Evolutionary conservation across 176 grass and related monocot species (phyloP).

Genomic region (Coix lacrymajobi): DNA sequence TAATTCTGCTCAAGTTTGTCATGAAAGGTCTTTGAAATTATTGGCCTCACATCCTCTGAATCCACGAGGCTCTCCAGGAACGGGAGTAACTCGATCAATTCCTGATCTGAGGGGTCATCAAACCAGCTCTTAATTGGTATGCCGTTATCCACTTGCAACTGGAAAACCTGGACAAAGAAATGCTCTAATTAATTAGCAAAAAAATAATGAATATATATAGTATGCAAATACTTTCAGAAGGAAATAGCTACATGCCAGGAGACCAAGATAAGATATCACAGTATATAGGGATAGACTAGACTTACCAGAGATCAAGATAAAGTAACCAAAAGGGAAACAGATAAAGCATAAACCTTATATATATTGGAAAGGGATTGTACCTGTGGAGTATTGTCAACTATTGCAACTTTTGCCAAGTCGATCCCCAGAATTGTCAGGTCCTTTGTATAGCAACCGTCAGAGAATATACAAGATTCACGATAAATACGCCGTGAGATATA

Average conservation of each 20-base stretch:
- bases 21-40: constrained; percentile 75
- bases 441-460: constrained; percentile 88
- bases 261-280: not conserved
- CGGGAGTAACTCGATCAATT: constrained; percentile 73
- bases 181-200: not conserved
- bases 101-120: constrained; percentile 73
- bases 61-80: constrained; percentile 77
- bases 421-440: constrained; percentile 82
- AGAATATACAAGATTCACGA: constrained; percentile 89
- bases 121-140: constrained; percentile 99
- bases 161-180: constrained; percentile 71
- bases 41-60: constrained; percentile 75
- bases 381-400: constrained; percentile 97
- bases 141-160: constrained; percentile 90
- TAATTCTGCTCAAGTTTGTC: constrained; percentile 42
- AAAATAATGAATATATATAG: not conserved
- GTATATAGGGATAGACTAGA: not conserved
- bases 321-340: not conserved
- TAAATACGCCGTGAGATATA: constrained; percentile 77
- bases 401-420: constrained; percentile 81
- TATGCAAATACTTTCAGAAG: not conserved
- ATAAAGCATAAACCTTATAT: not conserved
- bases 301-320: not conserved
- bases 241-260: not conserved
- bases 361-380: constrained; percentile 40